A percentile compares a stretch with the other conserved stretches of the same genome.
Conservation (phyloP, 2,329 filamentous ascomycete genomes). For the Beauveria scarabaeidicola region DNA sequence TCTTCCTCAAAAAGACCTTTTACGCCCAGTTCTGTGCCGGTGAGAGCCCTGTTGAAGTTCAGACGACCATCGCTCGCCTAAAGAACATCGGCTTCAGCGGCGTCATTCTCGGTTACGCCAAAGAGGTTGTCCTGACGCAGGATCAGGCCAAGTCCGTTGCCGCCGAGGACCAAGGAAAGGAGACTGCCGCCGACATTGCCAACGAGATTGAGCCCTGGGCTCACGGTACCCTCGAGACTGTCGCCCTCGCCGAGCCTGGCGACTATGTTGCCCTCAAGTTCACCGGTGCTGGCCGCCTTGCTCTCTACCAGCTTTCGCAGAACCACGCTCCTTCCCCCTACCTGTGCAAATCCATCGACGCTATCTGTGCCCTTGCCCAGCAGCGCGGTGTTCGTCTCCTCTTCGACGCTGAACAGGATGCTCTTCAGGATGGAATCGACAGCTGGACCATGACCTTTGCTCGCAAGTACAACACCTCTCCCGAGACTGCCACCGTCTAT, state of each 20-base stretch:
- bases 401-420: slow-evolving; percentile 79
- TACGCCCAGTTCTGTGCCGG: slow-evolving; percentile 90
- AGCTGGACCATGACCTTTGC: slow-evolving; percentile 72
- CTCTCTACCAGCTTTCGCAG: slow-evolving; percentile 57
- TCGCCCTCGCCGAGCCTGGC: slow-evolving; percentile 53
- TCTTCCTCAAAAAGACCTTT: slow-evolving; percentile 70
- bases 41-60: slow-evolving; percentile 61
- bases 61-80: slow-evolving; percentile 53
- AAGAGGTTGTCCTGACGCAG: slow-evolving; percentile 65
- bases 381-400: slow-evolving; percentile 63
- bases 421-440: slow-evolving; percentile 71
- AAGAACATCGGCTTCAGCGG: slow-evolving; percentile 72
- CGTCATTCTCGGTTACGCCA: slow-evolving; percentile 76
- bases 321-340: slow-evolving; percentile 54
- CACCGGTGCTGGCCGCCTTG: slow-evolving; percentile 71
- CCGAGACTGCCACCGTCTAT: slow-evolving; percentile 62
- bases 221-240: slow-evolving; percentile 64
- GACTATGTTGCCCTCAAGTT: slow-evolving; percentile 67
- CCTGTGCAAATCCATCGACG: slow-evolving; percentile 61
- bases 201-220: slow-evolving; percentile 64
- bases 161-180: slow-evolving; percentile 35
- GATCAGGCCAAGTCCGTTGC: slow-evolving; percentile 38
- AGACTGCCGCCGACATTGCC: slow-evolving; percentile 39
- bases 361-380: slow-evolving; percentile 65
- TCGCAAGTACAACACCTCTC: slow-evolving; percentile 62